Conservation (phyloP, 371 early-diverging fungal species). For the Syncephalastrum monosporum region DNA sequence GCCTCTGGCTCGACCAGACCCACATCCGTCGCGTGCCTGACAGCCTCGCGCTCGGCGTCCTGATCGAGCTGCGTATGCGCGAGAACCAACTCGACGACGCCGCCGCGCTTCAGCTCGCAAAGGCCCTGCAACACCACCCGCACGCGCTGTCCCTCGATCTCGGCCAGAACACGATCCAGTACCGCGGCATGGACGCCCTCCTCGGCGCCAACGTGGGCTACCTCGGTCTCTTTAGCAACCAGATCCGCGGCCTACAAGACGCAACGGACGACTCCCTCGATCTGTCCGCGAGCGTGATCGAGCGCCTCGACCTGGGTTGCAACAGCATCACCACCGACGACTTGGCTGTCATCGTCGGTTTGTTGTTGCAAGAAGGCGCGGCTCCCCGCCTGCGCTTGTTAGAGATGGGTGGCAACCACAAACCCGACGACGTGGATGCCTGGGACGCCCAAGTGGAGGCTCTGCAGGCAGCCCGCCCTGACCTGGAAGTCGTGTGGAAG, state of each 20-base stretch:
- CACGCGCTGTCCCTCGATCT: slow-evolving; percentile 36
- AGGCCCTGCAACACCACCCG: slow-evolving; percentile 15
- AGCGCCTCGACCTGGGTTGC: slow-evolving; percentile 55
- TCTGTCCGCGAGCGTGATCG: slow-evolving; percentile 27
- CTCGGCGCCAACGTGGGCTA: slow-evolving; percentile 39
- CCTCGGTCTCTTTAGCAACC: slow-evolving; percentile 53
- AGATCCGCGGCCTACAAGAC: slow-evolving; percentile 39
- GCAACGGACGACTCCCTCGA: slow-evolving; percentile 34
- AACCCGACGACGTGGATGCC: slow-evolving; percentile 37
- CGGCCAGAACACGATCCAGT: slow-evolving; percentile 48
- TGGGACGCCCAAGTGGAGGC: slow-evolving; percentile 49
- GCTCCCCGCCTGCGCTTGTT: slow-evolving; percentile 42
- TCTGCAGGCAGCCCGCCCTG: slow-evolving; percentile 30
- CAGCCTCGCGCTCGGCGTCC: slow-evolving; percentile 12
- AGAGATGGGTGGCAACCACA: slow-evolving; percentile 63
- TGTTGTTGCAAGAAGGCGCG: slow-evolving; percentile 41
- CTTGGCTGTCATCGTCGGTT: slow-evolving; percentile 44
- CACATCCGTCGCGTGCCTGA: slow-evolving; percentile 39
- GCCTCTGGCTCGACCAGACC: slow-evolving; percentile 52
- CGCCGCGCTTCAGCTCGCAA: slow-evolving; percentile 38
- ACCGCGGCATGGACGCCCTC: slow-evolving; percentile 41
- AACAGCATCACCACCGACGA: slow-evolving; percentile 48
- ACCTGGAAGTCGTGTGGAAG: slow-evolving; percentile 40
- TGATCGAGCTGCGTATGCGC: slow-evolving; percentile 47
- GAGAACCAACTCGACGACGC: slow-evolving; percentile 55